These are phyloP conservation scores for Castanea mollissima DNA, from an alignment of 306 rosid genomes.

Conservation along the genomic window DNA sequence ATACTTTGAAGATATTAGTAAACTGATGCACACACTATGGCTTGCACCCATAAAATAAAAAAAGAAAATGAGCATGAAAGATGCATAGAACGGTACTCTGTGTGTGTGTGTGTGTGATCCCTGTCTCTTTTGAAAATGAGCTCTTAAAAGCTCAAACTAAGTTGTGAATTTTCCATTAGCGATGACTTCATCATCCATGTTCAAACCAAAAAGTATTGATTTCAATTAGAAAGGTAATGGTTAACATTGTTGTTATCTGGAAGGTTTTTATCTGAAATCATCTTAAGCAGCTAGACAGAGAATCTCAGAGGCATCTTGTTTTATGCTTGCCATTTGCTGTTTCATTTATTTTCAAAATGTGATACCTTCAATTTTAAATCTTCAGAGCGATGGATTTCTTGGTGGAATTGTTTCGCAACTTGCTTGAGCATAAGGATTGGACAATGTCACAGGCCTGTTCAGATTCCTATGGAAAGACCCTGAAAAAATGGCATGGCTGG, in stretches of 20 bases:
- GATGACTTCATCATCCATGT: background rate
- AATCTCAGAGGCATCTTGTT: background rate
- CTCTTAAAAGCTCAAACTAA: background rate
- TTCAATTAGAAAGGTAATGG: background rate
- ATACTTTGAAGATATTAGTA: background rate
- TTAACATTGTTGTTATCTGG: background rate
- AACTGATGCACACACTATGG: background rate
- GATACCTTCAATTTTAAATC: constrained; percentile 15
- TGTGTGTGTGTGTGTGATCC: background rate
- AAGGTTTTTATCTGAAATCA: background rate
- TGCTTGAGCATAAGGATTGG: constrained; percentile 82
- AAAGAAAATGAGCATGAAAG: background rate
- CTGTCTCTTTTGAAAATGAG: background rate
- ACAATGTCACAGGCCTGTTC: constrained; percentile 89
- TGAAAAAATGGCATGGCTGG: constrained; percentile 98
- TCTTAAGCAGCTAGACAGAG: background rate
- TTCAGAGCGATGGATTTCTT: constrained; percentile 98
- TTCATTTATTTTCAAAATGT: constrained; percentile 7
- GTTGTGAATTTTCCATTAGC: background rate
- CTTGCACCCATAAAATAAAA: background rate
- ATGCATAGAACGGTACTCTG: background rate
- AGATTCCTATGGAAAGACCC: constrained; percentile 84
- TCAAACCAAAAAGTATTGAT: background rate
- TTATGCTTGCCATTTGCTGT: background rate
- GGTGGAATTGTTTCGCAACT: constrained; percentile 81